A percentile compares a stretch with the other conserved stretches of the same genome.
phyloP scores from a whole-genome alignment of 1,284 basidiomycete genomes.

The Prillingera fragicola region DNA sequence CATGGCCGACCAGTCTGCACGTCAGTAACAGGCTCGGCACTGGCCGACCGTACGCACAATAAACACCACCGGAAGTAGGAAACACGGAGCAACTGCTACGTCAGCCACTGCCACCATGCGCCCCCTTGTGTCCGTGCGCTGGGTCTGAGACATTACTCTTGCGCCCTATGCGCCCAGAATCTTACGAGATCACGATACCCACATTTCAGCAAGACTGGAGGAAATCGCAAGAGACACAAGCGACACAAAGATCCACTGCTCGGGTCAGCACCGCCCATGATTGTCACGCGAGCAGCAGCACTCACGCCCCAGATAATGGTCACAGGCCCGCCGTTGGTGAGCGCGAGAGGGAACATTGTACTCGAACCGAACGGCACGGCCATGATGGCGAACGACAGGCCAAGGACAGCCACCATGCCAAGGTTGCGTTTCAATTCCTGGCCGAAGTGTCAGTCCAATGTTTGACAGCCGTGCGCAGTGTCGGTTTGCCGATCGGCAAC shows the following conservation, averaged over 20 bases:
- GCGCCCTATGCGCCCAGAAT: too few species aligned
- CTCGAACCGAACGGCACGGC: conserved; percentile 44
- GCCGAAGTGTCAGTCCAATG: too few species aligned
- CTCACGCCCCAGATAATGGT: conserved; percentile 47
- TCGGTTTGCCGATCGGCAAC: too few species aligned
- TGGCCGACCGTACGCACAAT: conserved; percentile 30
- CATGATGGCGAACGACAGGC: conserved; percentile 49
- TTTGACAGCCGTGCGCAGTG: too few species aligned
- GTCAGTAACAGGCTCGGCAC: conserved; percentile 2
- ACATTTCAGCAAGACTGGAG: conserved; percentile 50
- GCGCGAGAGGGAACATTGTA: conserved; percentile 48
- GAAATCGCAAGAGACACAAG: conserved; percentile 50
- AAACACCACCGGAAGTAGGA: conserved; percentile 51
- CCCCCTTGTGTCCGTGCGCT: neutral
- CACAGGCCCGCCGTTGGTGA: conserved; percentile 49
- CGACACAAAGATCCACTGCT: conserved; percentile 49
- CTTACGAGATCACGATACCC: conserved; percentile 9
- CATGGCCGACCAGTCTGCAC: conserved; percentile 48
- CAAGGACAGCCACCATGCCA: conserved; percentile 51
- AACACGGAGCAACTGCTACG: conserved; percentile 46
- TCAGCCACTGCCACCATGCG: conserved; percentile 2
- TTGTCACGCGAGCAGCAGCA: neutral
- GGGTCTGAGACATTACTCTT: too few species aligned
- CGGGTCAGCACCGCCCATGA: neutral
- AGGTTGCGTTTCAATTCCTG: conserved; percentile 48